These are phyloP conservation scores for Sporothrix brunneoviolacea DNA, from an alignment of 2,329 filamentous ascomycete species.

Conservation along the genomic window DNA sequence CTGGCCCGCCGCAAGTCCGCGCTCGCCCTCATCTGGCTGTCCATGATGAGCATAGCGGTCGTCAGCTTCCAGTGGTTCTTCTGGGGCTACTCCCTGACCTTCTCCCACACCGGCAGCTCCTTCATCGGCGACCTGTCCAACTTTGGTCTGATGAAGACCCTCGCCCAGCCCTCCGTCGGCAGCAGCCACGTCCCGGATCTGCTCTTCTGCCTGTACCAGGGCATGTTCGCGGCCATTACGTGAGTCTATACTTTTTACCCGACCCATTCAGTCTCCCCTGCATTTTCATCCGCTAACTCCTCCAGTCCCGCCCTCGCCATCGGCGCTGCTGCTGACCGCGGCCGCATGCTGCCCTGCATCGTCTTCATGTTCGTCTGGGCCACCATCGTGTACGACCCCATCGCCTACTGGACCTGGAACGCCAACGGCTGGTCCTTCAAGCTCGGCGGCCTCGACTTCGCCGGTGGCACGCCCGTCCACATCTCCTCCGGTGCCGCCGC, in stretches of 20 bases:
- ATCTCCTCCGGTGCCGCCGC: conserved; percentile 78
- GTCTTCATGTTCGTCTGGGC: conserved; percentile 93
- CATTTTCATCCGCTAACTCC: no score
- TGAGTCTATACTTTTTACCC: conserved; percentile 48
- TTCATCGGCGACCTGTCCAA: conserved; percentile 77
- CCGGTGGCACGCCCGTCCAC: conserved; percentile 84
- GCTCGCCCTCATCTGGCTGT: conserved; percentile 77
- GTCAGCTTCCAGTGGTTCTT: conserved; percentile 93
- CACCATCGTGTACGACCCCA: conserved; percentile 83
- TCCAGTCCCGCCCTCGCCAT: conserved; percentile 16
- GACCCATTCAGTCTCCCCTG: no score
- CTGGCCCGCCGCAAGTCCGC: conserved; percentile 85
- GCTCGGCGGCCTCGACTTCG: conserved; percentile 80
- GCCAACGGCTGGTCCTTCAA: conserved; percentile 69
- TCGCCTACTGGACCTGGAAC: conserved; percentile 96
- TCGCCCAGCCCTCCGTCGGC: conserved; percentile 69
- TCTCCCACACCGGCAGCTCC: conserved; percentile 69
- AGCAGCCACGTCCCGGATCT: conserved; percentile 69
- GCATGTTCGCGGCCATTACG: conserved; percentile 88
- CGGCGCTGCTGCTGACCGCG: conserved; percentile 71
- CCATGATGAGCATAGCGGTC: conserved; percentile 72
- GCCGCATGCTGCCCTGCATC: conserved; percentile 79
- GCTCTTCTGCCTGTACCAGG: conserved; percentile 78
- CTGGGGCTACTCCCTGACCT: conserved; percentile 84
- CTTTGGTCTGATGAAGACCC: conserved; percentile 72